phyloP scores from a whole-genome alignment of 495 filamentous ascomycete genomes.

The Penicillium flavigenum region DNA sequence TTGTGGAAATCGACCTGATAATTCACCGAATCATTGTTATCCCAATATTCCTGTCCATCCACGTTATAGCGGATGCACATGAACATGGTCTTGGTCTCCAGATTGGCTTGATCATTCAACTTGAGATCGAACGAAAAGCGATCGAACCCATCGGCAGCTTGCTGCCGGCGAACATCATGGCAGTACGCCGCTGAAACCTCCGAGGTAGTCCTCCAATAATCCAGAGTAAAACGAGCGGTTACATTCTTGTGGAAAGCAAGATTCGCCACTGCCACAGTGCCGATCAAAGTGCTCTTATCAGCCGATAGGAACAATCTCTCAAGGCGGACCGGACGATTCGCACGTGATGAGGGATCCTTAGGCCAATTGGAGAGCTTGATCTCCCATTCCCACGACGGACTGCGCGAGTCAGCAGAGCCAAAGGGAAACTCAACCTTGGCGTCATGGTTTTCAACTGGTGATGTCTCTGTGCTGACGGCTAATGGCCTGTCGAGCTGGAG shows the following conservation, averaged over 20 bases:
- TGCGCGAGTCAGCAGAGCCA: constrained; percentile 42
- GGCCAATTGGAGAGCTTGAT: constrained; percentile 84
- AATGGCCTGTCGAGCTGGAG: constrained; percentile 88
- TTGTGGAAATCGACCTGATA: constrained; percentile 91
- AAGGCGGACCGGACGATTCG: constrained; percentile 65
- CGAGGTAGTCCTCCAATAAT: constrained; percentile 97
- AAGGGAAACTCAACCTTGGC: constrained; percentile 88
- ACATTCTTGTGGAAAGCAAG: constrained; percentile 87
- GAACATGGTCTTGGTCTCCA: constrained; percentile 86
- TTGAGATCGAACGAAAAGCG: constrained; percentile 93
- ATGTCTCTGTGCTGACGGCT: constrained; percentile 93
- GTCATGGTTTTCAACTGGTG: constrained; percentile 83
- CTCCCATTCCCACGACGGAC: constrained; percentile 76
- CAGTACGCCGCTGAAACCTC: constrained; percentile 88
- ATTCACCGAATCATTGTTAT: constrained; percentile 83
- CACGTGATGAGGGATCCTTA: constrained; percentile 59
- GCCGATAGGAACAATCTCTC: constrained; percentile 82
- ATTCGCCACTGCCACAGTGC: constrained; percentile 81
- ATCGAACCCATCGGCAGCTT: constrained; percentile 69
- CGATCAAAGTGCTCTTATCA: constrained; percentile 82
- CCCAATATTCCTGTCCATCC: constrained; percentile 86
- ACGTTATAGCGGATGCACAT: constrained; percentile 90
- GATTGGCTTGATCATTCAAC: constrained; percentile 82
- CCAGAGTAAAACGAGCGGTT: constrained; percentile 87
- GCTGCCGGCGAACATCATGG: constrained; percentile 69